phyloP scores from a whole-genome alignment of 2,329 filamentous ascomycete species.

The Lecanicillium sp. region DNA sequence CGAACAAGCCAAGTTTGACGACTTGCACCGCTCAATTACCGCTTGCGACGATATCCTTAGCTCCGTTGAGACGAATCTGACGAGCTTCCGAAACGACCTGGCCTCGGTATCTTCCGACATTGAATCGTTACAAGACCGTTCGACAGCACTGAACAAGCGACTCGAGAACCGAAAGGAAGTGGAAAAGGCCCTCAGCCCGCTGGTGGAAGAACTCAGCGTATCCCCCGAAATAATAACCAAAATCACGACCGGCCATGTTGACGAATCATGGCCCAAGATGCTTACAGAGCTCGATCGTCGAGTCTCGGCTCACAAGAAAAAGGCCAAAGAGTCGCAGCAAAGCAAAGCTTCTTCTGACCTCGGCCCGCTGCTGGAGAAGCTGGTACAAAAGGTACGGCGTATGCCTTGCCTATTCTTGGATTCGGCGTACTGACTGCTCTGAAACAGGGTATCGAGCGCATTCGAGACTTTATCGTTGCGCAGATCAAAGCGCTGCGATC shows the following conservation, averaged over 20 bases:
- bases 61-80: slow-evolving; percentile 88
- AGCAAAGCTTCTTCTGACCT: slow-evolving; percentile 78
- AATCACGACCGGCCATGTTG: slow-evolving; percentile 82
- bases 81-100: slow-evolving; percentile 88
- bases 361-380: slow-evolving; percentile 74
- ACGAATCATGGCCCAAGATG: slow-evolving; percentile 81
- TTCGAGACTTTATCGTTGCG: slow-evolving; percentile 87
- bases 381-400: slow-evolving; percentile 65
- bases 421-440: slow-evolving; percentile 10
- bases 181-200: slow-evolving; percentile 78
- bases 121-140: slow-evolving; percentile 84
- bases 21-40: slow-evolving; percentile 80
- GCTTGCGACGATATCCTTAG: slow-evolving; percentile 90
- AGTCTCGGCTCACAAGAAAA: slow-evolving; percentile 64
- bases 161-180: slow-evolving; percentile 85
- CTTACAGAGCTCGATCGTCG: slow-evolving; percentile 79
- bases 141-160: slow-evolving; percentile 72
- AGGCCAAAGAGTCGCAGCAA: slow-evolving; percentile 51
- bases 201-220: slow-evolving; percentile 87
- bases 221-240: slow-evolving; percentile 77
- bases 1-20: slow-evolving; percentile 80
- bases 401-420: too few relatives aligned
- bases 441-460: slow-evolving; percentile 76
- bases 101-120: slow-evolving; percentile 92
- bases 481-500: slow-evolving; percentile 93